Percentiles rank a stretch among this genome's conserved stretches.
These are phyloP conservation scores for Colletotrichum sp. DNA, from an alignment of 2,329 filamentous ascomycete species.

Conservation along the genomic window DNA sequence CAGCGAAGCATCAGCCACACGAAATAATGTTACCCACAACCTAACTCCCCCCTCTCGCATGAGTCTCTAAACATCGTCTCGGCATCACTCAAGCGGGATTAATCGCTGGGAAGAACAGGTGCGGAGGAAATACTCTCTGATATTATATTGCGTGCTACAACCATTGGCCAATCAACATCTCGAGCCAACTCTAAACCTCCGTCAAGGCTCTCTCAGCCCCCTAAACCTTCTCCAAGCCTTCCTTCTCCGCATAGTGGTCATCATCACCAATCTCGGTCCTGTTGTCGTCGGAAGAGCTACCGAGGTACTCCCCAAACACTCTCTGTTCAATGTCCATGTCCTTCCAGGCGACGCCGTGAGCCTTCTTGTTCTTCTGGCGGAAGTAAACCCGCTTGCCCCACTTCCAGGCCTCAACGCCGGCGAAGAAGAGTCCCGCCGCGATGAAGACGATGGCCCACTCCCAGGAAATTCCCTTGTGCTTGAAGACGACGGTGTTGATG, in stretches of 20 bases:
- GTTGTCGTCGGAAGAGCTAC: not conserved
- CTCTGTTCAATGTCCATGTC: slow-evolving; percentile 15
- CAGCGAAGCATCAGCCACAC: no score
- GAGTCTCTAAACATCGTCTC: no score
- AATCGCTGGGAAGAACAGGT: no score
- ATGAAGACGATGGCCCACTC: slow-evolving; percentile 59
- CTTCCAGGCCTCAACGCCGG: slow-evolving; percentile 56
- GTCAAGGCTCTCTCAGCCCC: not conserved
- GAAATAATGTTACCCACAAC: accelerated
- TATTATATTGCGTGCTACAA: no score
- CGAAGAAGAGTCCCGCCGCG: slow-evolving; percentile 50
- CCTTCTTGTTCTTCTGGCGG: slow-evolving; percentile 3
- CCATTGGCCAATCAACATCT: no score
- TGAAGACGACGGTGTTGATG: slow-evolving; percentile 54
- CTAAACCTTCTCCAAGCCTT: not conserved
- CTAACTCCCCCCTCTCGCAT: accelerated
- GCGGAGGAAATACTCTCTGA: no score
- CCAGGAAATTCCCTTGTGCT: slow-evolving; percentile 42
- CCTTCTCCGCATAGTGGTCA: not conserved
- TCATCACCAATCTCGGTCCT: not conserved
- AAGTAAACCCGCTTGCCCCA: slow-evolving; percentile 44
- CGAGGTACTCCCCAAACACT: not conserved
- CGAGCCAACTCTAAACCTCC: not conserved
- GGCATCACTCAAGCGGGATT: no score
- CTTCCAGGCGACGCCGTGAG: not conserved